Conservation (phyloP, 371 early-diverging fungal species). For the Mortierella sp. region DNA sequence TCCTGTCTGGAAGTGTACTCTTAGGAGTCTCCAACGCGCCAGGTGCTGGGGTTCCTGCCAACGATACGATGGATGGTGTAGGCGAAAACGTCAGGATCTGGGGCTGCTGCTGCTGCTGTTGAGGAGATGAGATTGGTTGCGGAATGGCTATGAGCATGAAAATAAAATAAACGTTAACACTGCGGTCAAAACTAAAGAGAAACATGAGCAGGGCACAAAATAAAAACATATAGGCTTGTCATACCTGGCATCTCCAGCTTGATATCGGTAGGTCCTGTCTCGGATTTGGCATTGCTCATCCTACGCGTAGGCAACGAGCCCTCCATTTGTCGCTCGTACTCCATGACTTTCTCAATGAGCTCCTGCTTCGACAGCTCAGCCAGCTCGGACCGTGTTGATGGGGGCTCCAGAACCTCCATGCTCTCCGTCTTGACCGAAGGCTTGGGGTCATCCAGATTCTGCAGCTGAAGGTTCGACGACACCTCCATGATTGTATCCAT, state of each 20-base stretch:
- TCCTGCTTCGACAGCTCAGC: slow-evolving; percentile 41
- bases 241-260: slow-evolving; percentile 19
- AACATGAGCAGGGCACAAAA: neutral
- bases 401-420: slow-evolving; percentile 32
- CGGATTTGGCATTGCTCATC: slow-evolving; percentile 25
- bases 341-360: slow-evolving; percentile 54
- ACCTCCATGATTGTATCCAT: slow-evolving; percentile 56
- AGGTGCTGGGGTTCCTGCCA: slow-evolving; percentile 9
- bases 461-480: slow-evolving; percentile 39
- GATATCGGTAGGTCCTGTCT: neutral
- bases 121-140: slow-evolving; percentile 13
- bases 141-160: slow-evolving; percentile 1
- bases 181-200: neutral
- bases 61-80: slow-evolving; percentile 17
- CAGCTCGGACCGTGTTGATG: slow-evolving; percentile 38
- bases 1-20: neutral
- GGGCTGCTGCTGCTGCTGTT: slow-evolving; percentile 18
- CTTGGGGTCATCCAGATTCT: slow-evolving; percentile 37
- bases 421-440: slow-evolving; percentile 16
- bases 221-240: neutral
- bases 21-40: slow-evolving; percentile 10
- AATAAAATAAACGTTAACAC: neutral
- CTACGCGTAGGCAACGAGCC: slow-evolving; percentile 32
- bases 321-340: slow-evolving; percentile 51
- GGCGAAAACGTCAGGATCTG: slow-evolving; percentile 32